A percentile compares a stretch with the other conserved stretches of the same genome.
Conservation (phyloP, 371 early-diverging fungal species). For the Mucor lusitanicus region DNA sequence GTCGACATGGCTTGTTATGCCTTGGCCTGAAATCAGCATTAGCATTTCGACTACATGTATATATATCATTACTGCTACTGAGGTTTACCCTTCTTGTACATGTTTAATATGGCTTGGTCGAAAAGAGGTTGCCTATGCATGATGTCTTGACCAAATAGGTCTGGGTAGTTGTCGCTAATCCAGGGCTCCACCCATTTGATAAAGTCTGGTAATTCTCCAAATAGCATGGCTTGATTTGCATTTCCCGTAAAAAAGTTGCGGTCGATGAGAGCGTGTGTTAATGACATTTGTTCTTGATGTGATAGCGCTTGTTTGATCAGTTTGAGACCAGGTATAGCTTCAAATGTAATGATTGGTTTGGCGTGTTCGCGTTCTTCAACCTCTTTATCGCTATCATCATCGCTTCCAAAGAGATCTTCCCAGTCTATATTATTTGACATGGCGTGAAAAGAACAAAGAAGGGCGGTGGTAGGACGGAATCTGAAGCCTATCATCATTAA, state of each 20-base stretch:
- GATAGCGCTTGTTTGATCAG: slow-evolving; percentile 27
- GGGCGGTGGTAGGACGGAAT: background rate
- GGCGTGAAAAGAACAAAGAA: background rate
- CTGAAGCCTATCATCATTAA: background rate
- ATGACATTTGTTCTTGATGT: slow-evolving; percentile 39
- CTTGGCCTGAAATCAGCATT: slow-evolving; percentile 28
- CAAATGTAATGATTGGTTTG: background rate
- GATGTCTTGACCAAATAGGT: slow-evolving; percentile 24
- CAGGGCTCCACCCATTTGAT: slow-evolving; percentile 22
- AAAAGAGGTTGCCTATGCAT: slow-evolving; percentile 37
- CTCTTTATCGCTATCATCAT: slow-evolving; percentile 26
- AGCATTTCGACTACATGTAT: background rate
- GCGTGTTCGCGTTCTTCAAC: slow-evolving; percentile 4
- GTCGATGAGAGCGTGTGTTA: slow-evolving; percentile 31
- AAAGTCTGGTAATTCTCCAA: slow-evolving; percentile 36
- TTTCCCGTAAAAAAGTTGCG: slow-evolving; percentile 22
- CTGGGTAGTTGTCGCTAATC: slow-evolving; percentile 13
- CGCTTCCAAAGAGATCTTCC: slow-evolving; percentile 46
- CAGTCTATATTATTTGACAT: slow-evolving; percentile 22
- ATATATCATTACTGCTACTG: too few relatives aligned
- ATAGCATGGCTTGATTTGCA: slow-evolving; percentile 46
- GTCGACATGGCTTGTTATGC: slow-evolving; percentile 48
- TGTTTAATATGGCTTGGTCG: slow-evolving; percentile 49
- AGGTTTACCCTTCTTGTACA: slow-evolving; percentile 47
- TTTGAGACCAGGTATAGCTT: slow-evolving; percentile 30